phyloP scores from a whole-genome alignment of 306 rosid genomes.

The Oemleria cerasiformis region DNA sequence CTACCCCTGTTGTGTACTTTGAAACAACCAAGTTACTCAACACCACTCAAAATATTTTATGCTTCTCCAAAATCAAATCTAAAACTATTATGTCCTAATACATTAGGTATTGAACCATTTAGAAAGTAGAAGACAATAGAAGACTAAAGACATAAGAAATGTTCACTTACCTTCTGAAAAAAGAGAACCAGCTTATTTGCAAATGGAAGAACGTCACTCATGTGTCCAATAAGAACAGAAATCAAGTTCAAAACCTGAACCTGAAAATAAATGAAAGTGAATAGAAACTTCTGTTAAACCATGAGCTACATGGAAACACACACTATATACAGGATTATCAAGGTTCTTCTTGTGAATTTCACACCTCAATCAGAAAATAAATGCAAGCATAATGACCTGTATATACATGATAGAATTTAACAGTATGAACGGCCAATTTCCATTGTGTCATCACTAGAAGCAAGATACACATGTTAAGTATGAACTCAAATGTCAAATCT shows the following conservation, averaged over 20 bases:
- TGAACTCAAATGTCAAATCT: not conserved
- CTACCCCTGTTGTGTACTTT: not conserved
- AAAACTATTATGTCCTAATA: not conserved
- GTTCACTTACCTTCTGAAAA: constrained; percentile 70
- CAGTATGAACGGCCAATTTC: not conserved
- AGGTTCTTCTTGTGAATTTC: constrained; percentile 18
- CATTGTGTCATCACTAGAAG: too few species aligned
- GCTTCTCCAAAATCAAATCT: not conserved
- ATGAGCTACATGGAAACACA: constrained; percentile 9
- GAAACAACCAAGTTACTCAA: not conserved
- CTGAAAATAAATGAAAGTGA: constrained; percentile 46
- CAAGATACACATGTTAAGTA: not conserved
- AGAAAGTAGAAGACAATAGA: not conserved
- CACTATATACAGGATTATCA: constrained; percentile 9
- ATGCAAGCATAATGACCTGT: not conserved
- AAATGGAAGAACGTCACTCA: constrained; percentile 70
- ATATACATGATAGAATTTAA: not conserved
- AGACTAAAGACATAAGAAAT: constrained; percentile 13
- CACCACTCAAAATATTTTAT: not conserved
- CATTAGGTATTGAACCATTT: not conserved
- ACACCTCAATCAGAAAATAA: not conserved
- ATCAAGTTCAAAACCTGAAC: constrained; percentile 90
- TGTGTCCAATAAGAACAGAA: constrained; percentile 72
- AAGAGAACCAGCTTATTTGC: constrained; percentile 75
- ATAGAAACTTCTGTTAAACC: constrained; percentile 17